Evolutionary conservation across 2,329 filamentous ascomycete species (phyloP).

Genomic region (Colletotrichum tropicicola): DNA sequence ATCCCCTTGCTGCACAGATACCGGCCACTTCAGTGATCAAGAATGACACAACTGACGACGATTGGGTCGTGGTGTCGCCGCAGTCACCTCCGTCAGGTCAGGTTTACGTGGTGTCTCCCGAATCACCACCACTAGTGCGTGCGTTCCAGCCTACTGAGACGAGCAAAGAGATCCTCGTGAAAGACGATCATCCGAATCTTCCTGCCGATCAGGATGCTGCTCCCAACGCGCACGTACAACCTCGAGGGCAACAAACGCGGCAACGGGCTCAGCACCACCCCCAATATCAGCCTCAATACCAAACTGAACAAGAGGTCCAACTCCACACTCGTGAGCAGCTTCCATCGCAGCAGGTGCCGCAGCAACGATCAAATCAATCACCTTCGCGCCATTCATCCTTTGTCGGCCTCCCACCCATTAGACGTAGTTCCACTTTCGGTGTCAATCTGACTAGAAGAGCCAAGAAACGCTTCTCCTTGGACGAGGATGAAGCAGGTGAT

Average conservation of each 20-base stretch:
- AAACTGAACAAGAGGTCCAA: constrained; percentile 7
- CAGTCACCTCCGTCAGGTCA: constrained; percentile 34
- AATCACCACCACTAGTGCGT: constrained; percentile 2
- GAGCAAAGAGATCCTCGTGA: background rate
- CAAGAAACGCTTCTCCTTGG: constrained; percentile 40
- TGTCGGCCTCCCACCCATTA: constrained; percentile 65
- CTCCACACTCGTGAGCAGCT: constrained; percentile 31
- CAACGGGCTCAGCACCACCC: background rate
- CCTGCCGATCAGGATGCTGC: background rate
- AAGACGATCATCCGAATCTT: background rate
- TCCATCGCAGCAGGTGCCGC: constrained; percentile 26
- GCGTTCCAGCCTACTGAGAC: constrained; percentile 4
- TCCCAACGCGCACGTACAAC: background rate
- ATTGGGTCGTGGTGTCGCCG: constrained; percentile 43
- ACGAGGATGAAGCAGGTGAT: constrained; percentile 41
- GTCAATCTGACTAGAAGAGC: constrained; percentile 46
- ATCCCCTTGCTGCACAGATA: background rate
- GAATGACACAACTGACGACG: constrained; percentile 37
- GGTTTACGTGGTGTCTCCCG: constrained; percentile 36
- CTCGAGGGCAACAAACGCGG: background rate
- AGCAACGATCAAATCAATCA: constrained; percentile 24
- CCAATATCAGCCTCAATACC: background rate
- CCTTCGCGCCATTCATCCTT: constrained; percentile 60
- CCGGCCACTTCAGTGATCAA: background rate
- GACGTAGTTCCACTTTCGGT: constrained; percentile 65